Base-by-base conservation (phyloP, 2,329 filamentous ascomycete genomes). In the Colletotrichum sidae region DNA sequence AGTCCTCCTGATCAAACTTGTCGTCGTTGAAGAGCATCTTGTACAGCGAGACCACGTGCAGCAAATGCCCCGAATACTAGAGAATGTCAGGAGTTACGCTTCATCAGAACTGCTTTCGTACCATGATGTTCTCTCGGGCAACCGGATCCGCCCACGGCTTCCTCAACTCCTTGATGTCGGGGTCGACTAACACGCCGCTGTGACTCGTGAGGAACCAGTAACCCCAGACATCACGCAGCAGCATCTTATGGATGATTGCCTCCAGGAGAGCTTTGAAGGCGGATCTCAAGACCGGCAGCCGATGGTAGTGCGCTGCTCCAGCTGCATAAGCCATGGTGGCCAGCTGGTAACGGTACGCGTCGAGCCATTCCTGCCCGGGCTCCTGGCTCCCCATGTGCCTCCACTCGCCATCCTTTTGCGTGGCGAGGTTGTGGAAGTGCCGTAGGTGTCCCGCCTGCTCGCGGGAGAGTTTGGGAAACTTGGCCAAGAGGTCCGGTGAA, bases 21-120 rank as follows among this genome's bases (percentile, higher is more conserved):
- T 80, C 76, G 55, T 81, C 78, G 55, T 79, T 72, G 59, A 81
- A 80, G 1, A 81, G 70, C 79, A 81, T 81, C 2, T 70, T 74
- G 69, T 79, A 80, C 8, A 81, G 68, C 8, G 72, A 74, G 2
- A 72, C 72, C 77, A 81, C 80, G 42, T 80, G 62, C 10, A 80
- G 70, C 17, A 80, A 63, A 68, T 81, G 77, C 1, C 79, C 79
- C 35, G 72, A 76, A 51, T 79, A 80, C 78, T 57, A 17, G 34
- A 33, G 0, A 3, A 5, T 12, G 12, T 12, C 15, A 47, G 42
- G 11, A 25, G 11, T 5, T 10, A 7, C 13, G 4, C 41, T 15
- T 13, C 41, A 6, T 46, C 6, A 9, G 15, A 1, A 17, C n/a
- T 17, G 10, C 8, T 4, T 12, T 44, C 52, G 17, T 6, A 55